phyloP scores from a whole-genome alignment of 2,329 filamentous ascomycete genomes.

The Tolypocladium tundrense region DNA sequence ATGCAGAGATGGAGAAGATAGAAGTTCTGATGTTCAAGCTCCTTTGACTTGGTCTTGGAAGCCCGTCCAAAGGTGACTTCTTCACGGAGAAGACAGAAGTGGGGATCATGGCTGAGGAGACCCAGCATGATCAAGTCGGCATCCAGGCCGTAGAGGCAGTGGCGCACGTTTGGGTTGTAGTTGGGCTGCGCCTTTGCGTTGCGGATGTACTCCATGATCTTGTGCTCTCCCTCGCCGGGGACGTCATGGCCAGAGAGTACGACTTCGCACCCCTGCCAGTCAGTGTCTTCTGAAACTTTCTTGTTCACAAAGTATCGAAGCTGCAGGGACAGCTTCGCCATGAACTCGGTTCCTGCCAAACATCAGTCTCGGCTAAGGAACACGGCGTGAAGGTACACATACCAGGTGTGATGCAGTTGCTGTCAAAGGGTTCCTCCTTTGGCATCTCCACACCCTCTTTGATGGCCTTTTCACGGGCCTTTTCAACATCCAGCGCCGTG shows the following conservation, averaged over 20 bases:
- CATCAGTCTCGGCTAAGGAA: conserved; percentile 5
- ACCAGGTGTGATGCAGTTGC: conserved; percentile 96
- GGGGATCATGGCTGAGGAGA: conserved; percentile 91
- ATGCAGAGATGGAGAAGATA: conserved; percentile 96
- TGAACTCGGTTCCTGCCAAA: conserved; percentile 67
- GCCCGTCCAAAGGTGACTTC: conserved; percentile 94
- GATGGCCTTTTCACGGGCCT: conserved; percentile 85
- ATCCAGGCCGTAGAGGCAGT: conserved; percentile 94
- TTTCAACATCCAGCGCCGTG: conserved; percentile 84
- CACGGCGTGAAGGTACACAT: conserved; percentile 3
- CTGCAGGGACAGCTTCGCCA: conserved; percentile 90
- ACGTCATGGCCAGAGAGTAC: conserved; percentile 97
- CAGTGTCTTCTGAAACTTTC: conserved; percentile 91
- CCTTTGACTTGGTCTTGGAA: conserved; percentile 81
- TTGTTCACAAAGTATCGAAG: conserved; percentile 98
- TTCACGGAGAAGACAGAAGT: conserved; percentile 93
- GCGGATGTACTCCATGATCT: conserved; percentile 99
- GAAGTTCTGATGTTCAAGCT: conserved; percentile 97
- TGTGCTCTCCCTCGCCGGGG: conserved; percentile 96
- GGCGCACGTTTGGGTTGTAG: conserved; percentile 87
- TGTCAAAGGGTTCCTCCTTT: conserved; percentile 92
- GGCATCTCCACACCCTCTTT: conserved; percentile 84
- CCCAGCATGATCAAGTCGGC: conserved; percentile 98
- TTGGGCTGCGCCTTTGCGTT: conserved; percentile 90
- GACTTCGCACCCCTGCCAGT: conserved; percentile 96